A percentile compares a stretch with the other conserved stretches of the same genome.
These are phyloP conservation scores for Ceratocystis diversiconidia DNA, from an alignment of 2,329 filamentous ascomycete genomes.

Conservation along the genomic window DNA sequence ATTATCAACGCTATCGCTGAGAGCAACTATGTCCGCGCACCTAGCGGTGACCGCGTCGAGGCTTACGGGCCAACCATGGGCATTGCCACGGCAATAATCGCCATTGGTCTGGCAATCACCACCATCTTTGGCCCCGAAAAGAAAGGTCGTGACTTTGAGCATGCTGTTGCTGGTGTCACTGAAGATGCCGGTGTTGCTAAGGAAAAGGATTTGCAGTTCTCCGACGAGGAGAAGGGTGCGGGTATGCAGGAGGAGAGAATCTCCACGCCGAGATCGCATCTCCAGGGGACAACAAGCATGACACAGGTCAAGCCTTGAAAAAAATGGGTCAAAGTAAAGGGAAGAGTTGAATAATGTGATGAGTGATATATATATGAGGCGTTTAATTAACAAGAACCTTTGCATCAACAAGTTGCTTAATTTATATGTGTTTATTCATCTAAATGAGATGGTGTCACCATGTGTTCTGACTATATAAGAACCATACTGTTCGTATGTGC, in stretches of 20 bases:
- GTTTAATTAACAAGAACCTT: not conserved
- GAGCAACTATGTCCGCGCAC: slow-evolving; percentile 39
- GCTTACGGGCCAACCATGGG: slow-evolving; percentile 66
- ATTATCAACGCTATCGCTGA: slow-evolving; percentile 66
- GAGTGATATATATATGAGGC: not conserved
- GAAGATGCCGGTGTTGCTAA: slow-evolving; percentile 12
- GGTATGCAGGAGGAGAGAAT: slow-evolving; percentile 8
- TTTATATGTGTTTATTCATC: too few species aligned
- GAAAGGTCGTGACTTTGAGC: slow-evolving; percentile 55
- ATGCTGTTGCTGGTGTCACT: slow-evolving; percentile 30
- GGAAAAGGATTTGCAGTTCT: slow-evolving; percentile 16
- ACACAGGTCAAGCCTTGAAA: not conserved
- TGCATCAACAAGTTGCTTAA: not conserved
- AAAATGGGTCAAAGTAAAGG: not conserved
- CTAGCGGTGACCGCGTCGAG: slow-evolving; percentile 43
- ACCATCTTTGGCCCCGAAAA: slow-evolving; percentile 61
- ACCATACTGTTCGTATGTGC: too few species aligned
- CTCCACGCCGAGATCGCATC: not conserved
- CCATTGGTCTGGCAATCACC: slow-evolving; percentile 51
- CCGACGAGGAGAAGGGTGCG: slow-evolving; percentile 16
- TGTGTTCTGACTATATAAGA: too few species aligned
- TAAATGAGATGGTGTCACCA: too few species aligned
- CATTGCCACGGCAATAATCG: slow-evolving; percentile 63
- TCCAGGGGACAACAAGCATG: not conserved
- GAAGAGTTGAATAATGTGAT: not conserved